Conservation (phyloP, 306 rosid species). For the Vigna trinervia region DNA sequence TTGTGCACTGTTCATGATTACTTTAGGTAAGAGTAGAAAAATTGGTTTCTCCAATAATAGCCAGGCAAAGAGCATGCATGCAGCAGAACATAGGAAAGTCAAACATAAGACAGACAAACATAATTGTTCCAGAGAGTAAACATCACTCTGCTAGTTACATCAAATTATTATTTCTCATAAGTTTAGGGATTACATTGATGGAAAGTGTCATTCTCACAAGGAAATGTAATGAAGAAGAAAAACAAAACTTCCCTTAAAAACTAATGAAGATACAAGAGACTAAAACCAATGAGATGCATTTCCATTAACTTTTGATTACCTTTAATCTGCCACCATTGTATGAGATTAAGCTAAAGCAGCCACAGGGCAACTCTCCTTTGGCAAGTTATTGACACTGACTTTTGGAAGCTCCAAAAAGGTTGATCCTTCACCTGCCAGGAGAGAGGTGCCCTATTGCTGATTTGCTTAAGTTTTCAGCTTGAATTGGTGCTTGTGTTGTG, state of each 20-base stretch:
- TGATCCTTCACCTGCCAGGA: slow-evolving; percentile 49
- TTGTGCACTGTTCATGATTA: not conserved
- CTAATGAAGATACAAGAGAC: not conserved
- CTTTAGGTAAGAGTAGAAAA: not conserved
- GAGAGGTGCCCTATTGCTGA: slow-evolving; percentile 55
- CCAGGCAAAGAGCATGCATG: not conserved
- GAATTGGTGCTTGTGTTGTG: slow-evolving; percentile 13
- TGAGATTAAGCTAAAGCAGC: slow-evolving; percentile 54
- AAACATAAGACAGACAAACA: not conserved
- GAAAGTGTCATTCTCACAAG: not conserved
- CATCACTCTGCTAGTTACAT: not conserved
- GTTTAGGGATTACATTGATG: not conserved
- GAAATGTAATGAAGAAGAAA: not conserved
- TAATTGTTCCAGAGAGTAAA: not conserved
- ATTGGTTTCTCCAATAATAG: not conserved
- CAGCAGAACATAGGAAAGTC: not conserved
- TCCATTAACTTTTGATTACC: slow-evolving; percentile 22
- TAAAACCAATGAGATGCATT: slow-evolving; percentile 25
- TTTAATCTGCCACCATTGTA: not conserved
- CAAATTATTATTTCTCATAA: not conserved
- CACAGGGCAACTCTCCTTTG: slow-evolving; percentile 70
- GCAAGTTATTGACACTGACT: slow-evolving; percentile 43
- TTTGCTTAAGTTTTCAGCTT: slow-evolving; percentile 43
- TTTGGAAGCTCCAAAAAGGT: not conserved
- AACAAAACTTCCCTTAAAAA: not conserved